Evolutionary conservation across 169 alveolate genomes (phyloP).

Genomic region (Eimeria praecox): DNA sequence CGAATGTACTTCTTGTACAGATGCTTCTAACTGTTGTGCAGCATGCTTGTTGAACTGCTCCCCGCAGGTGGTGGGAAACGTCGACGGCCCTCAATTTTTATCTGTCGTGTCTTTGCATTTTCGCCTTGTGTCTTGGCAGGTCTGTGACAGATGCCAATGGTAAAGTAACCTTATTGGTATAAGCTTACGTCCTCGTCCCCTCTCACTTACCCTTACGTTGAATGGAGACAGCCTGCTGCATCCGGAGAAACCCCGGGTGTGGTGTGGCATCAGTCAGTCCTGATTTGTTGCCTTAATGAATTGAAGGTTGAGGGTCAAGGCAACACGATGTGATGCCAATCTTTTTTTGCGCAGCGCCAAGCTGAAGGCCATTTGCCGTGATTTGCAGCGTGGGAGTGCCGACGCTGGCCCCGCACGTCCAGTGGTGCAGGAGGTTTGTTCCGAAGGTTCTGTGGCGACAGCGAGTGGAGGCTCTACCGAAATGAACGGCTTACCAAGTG

Average conservation of each 20-base stretch:
- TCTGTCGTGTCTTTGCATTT: slow-evolving; percentile 49
- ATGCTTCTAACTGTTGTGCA: background rate
- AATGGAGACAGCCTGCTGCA: background rate
- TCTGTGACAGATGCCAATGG: background rate
- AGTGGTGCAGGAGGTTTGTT: slow-evolving; percentile 8
- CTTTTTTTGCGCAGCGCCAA: slow-evolving; percentile 49
- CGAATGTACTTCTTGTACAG: background rate
- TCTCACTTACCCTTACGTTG: background rate
- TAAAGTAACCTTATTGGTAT: background rate
- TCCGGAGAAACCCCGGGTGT: background rate
- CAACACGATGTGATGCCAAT: background rate
- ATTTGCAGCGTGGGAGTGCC: background rate
- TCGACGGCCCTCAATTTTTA: slow-evolving; percentile 46
- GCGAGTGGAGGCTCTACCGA: slow-evolving; percentile 41
- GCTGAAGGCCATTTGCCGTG: slow-evolving; percentile 58
- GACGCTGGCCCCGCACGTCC: background rate
- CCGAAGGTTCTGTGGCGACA: slow-evolving; percentile 30
- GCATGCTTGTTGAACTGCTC: background rate
- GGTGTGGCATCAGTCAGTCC: background rate
- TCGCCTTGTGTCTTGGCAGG: slow-evolving; percentile 67
- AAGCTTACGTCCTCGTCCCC: background rate
- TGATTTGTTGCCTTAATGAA: background rate
- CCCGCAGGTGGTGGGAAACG: slow-evolving; percentile 59
- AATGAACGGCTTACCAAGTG: slow-evolving; percentile 6
- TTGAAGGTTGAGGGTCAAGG: background rate